Evolutionary conservation across 345 rosid genomes (phyloP), one percentile per base, ranked within the genome.

Genomic region (Gossypium longicalyx): DNA sequence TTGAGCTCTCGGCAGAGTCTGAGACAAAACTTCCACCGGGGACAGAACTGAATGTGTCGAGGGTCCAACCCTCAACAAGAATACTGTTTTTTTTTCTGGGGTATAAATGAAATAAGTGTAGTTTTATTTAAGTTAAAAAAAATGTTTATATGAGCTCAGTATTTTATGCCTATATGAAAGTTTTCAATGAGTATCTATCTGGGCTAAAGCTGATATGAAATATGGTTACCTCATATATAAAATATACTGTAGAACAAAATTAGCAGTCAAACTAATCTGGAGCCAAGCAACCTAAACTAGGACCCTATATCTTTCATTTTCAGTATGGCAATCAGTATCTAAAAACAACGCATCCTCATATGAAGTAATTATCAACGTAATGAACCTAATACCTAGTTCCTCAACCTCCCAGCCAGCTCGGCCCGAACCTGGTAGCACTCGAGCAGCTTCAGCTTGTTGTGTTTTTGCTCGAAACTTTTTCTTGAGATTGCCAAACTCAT

Each of bases 361-460:
- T 45, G 61, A 77, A 41, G 3, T 48, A 49, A 13, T 48, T 34
- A 38, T 22, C 34, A 71, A 53, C 51, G 56, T 1, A 73, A 75
- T 29, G n/a, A 44, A 1, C 17, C 70, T 44, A 80, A 53, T 74
- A 91, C 99, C 99, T 82, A 93, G 78, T 71, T 93, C 98, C 78
- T 93, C 99, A 72, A 93, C 97, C 74, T 90, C 89, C 99, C 99
- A 95, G 43, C 99, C 99, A 12, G 99, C 97, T 80, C 99, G 99
- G 51, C 99, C 99, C 74, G 93, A 92, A 60, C 96, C 92, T 38
- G 89, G 85, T 83, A 83, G 86, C 23, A 67, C 86, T 67, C 79
- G 85, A 59, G 85, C 90, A 77, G 87, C 58, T 74, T 95, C 97
- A 77, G 88, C 86, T 86, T 84, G 91, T 70, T 88, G 91, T 62